These are phyloP conservation scores for Boletus pseudo-olivaceus DNA, from an alignment of 768 basidiomycete genomes.

Conservation along the genomic window DNA sequence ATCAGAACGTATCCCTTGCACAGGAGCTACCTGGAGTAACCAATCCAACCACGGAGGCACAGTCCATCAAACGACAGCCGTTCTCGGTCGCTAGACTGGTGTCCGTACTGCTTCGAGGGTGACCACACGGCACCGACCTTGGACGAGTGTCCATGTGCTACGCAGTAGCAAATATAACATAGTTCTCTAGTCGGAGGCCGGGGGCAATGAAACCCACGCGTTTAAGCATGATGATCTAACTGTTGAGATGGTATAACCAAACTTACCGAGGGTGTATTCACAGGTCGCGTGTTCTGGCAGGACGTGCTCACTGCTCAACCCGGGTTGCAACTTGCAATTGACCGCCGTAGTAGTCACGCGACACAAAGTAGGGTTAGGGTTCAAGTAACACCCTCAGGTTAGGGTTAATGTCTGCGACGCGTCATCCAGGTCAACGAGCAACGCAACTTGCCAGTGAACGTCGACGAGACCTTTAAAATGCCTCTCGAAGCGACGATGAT, in stretches of 20 bases:
- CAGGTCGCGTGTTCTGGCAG: too few relatives aligned
- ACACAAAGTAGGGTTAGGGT: slow-evolving; percentile 9
- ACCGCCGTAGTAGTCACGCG: too few relatives aligned
- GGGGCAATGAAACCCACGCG: background rate
- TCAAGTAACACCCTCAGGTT: slow-evolving; percentile 1
- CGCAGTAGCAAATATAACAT: background rate
- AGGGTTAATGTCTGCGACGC: slow-evolving; percentile 24
- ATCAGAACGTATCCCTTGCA: background rate
- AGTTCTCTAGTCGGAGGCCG: background rate
- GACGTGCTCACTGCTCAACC: too few relatives aligned
- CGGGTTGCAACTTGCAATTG: too few relatives aligned
- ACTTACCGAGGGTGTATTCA: background rate
- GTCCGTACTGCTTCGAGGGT: background rate
- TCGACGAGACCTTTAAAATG: slow-evolving; percentile 49
- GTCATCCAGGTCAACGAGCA: slow-evolving; percentile 17
- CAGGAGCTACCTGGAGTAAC: background rate
- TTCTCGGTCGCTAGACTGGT: background rate
- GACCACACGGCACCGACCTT: background rate
- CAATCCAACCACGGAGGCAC: background rate
- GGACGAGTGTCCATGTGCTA: background rate
- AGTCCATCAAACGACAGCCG: too few relatives aligned
- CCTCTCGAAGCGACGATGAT: slow-evolving; percentile 98
- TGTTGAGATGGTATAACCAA: background rate
- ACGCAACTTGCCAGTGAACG: slow-evolving; percentile 9
- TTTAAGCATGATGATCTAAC: too few relatives aligned